Evolutionary conservation across 805 yeast species (phyloP).

Genomic region (Kazachstania martiniae): DNA sequence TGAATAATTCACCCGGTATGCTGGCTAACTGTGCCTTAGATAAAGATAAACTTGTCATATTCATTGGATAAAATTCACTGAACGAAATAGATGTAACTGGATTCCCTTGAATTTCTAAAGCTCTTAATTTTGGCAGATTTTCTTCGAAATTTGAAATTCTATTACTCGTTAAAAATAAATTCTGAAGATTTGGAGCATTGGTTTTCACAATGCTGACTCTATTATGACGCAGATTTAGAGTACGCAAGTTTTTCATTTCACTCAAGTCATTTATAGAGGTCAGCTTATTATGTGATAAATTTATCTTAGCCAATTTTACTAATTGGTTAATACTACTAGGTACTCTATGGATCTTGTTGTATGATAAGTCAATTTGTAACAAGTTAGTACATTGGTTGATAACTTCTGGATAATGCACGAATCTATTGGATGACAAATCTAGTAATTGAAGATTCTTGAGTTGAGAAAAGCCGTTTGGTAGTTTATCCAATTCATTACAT

Average conservation of each 20-base stretch:
- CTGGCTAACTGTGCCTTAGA: conserved; percentile 75
- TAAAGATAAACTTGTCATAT: conserved; percentile 62
- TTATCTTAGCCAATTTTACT: conserved; percentile 52
- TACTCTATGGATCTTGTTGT: conserved; percentile 53
- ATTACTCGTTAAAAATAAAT: conserved; percentile 65
- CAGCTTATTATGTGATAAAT: conserved; percentile 64
- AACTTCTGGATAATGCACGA: conserved; percentile 52
- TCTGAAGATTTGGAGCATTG: conserved; percentile 49
- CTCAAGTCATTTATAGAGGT: conserved; percentile 33
- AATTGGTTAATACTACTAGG: conserved; percentile 55
- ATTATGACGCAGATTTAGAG: conserved; percentile 72
- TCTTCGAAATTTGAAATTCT: conserved; percentile 60
- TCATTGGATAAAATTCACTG: conserved; percentile 38
- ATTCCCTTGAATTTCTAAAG: conserved; percentile 67
- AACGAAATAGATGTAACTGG: conserved; percentile 51
- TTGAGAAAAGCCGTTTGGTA: conserved; percentile 53
- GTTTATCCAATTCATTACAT: conserved; percentile 55
- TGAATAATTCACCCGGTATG: conserved; percentile 53
- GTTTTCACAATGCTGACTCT: conserved; percentile 33
- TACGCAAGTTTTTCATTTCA: conserved; percentile 44
- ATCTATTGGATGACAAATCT: conserved; percentile 72
- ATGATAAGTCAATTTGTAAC: conserved; percentile 65
- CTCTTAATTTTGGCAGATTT: conserved; percentile 49
- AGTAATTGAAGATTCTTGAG: conserved; percentile 45
- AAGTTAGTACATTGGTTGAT: conserved; percentile 50